Base-by-base conservation (phyloP, 176 grass and related monocot species). In the Hordeum marinum region DNA sequence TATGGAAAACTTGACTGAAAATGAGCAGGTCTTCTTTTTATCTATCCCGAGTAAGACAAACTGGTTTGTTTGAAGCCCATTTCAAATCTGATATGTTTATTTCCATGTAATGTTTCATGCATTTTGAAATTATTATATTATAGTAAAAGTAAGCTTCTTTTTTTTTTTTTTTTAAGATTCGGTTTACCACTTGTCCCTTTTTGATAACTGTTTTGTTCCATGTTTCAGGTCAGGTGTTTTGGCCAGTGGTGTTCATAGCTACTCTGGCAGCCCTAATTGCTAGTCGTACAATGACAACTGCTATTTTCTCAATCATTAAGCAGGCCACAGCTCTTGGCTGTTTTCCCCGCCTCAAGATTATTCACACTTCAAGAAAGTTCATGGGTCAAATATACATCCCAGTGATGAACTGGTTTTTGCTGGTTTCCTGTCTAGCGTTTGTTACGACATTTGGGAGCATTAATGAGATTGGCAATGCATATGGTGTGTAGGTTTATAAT, bases 371-470 rank as follows among this genome's bases (percentile, higher is more conserved):
- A 72, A 87, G 93, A 70, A 94, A 90, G 85, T 96, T 98, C 85
- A 92, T 96, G 91, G 96, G 96, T 48, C 96, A 98, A 85, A 98
- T 98, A 89, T 98, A 98, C 80, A 98, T 98, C 39, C 96, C 96
- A 66, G 91, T 98, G 76, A 86, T 98, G 83, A 98, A 98, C 86
- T 95, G 96, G 96, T 91, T 95, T 85, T 86, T 98, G 82, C 71
- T 95, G 41, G 90, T 92, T 83, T 98, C 83, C 64, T 96, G 96
- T 85, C 80, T 98, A 32, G 85, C 84, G 5, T 98, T 95, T 85
- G 96, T 98, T 74, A 82, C 76, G 11, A 59, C 77, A 61, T 98
- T 98, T 91, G 91, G 96, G 67, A 95, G 91, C 90, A 95, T 98
- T 68, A 94, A 92, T 72, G 96, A 98, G 89, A 98, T 98, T 10